phyloP scores from a whole-genome alignment of 495 filamentous ascomycete species.

The Rostrohypoxylon terebratum region DNA sequence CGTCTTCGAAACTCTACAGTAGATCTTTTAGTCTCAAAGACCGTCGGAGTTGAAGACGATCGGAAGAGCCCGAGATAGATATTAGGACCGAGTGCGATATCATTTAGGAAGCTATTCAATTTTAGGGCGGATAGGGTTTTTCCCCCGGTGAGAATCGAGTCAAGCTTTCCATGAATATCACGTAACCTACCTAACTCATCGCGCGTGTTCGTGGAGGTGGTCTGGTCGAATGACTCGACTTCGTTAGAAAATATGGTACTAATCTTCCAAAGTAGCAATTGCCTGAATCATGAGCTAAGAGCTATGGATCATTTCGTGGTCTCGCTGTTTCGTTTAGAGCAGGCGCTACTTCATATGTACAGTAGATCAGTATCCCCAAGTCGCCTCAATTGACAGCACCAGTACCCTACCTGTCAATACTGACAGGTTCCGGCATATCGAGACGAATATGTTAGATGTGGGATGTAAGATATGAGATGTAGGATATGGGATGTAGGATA shows the following conservation, averaged over 20 bases:
- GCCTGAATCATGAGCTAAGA: neutral
- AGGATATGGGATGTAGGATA: no score
- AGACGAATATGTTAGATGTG: neutral
- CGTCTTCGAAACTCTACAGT: neutral
- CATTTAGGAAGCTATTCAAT: neutral
- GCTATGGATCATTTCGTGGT: neutral
- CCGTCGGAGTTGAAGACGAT: constrained; percentile 1
- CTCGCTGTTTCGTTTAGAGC: neutral
- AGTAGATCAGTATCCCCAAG: neutral
- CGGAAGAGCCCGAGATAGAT: constrained; percentile 13
- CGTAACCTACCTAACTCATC: neutral
- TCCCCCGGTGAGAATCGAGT: neutral
- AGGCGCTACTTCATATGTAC: no score
- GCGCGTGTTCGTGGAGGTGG: neutral
- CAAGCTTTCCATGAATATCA: neutral
- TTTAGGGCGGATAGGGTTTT: neutral
- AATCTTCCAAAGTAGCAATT: neutral
- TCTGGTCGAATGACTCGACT: neutral
- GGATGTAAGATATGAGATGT: no score
- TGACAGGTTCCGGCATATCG: neutral
- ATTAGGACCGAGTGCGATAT: constrained; percentile 9
- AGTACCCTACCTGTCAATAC: neutral
- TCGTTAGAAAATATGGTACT: neutral
- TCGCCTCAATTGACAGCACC: neutral
- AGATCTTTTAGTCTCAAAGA: constrained; percentile 7